These are phyloP conservation scores for Carallia brachiata DNA, from an alignment of 345 rosid species.

Conservation along the genomic window DNA sequence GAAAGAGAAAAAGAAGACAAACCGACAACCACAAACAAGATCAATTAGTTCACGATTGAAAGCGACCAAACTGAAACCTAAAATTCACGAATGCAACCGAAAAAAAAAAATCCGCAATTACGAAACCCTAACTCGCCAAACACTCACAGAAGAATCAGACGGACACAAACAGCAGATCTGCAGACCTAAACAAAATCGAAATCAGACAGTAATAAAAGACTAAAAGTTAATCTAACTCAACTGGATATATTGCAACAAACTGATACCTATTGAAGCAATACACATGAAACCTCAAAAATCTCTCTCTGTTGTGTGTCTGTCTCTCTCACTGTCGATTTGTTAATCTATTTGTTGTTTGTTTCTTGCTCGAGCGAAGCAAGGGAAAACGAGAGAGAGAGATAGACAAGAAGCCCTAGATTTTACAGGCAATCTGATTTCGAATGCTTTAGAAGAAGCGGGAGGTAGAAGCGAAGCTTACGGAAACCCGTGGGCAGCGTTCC, in stretches of 20 bases:
- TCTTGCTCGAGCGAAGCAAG: conserved; percentile 7
- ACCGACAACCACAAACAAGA: no score
- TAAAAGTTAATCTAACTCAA: conserved; percentile 21
- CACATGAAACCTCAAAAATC: conserved; percentile 17
- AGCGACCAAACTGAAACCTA: neutral
- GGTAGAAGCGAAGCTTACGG: neutral
- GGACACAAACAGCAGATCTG: neutral
- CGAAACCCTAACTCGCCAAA: conserved; percentile 12
- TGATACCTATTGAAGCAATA: conserved; percentile 3
- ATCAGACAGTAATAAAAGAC: neutral
- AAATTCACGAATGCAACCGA: neutral
- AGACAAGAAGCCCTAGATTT: neutral
- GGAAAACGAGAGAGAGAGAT: no score
- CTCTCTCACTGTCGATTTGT: neutral
- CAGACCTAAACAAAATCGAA: conserved; percentile 1
- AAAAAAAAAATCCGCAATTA: neutral
- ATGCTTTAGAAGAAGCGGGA: conserved; percentile 74
- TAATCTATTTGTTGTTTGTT: conserved; percentile 6
- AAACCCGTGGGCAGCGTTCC: neutral
- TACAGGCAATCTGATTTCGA: conserved; percentile 31
- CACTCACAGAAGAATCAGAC: neutral
- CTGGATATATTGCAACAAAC: neutral
- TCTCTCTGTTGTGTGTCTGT: conserved; percentile 2
- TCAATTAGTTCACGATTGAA: neutral
- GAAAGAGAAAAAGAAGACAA: no score